phyloP scores from a whole-genome alignment of 495 filamentous ascomycete species.

The Hypoxylon subgilvum region DNA sequence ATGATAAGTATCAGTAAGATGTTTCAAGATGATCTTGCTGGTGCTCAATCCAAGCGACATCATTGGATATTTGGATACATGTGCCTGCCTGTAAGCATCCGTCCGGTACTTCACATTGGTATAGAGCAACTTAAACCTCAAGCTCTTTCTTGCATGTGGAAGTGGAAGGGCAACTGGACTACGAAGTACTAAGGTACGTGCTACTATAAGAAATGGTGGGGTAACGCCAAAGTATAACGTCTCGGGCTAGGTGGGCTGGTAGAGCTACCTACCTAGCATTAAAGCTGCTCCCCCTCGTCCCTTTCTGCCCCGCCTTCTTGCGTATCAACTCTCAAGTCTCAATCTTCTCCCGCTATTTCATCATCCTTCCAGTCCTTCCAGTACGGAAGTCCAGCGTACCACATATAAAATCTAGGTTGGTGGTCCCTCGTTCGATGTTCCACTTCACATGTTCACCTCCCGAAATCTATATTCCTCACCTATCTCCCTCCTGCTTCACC shows the following conservation, averaged over 20 bases:
- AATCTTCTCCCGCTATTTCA: slow-evolving; percentile 26
- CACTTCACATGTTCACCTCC: slow-evolving; percentile 28
- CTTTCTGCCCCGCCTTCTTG: slow-evolving; percentile 35
- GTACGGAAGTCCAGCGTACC: too few species aligned
- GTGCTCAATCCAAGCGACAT: slow-evolving; percentile 14
- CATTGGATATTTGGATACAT: slow-evolving; percentile 16
- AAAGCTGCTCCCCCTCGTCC: slow-evolving; percentile 5
- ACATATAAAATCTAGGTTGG: slow-evolving; percentile 29
- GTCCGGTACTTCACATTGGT: too few species aligned
- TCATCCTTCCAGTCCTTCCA: slow-evolving; percentile 24
- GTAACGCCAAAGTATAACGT: slow-evolving; percentile 26
- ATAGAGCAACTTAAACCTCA: too few species aligned
- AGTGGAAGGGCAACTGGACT: not conserved
- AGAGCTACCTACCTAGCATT: not conserved
- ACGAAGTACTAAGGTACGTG: slow-evolving; percentile 1
- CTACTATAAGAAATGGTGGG: slow-evolving; percentile 13
- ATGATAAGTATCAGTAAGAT: not conserved
- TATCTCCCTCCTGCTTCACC: too few species aligned
- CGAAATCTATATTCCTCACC: not conserved
- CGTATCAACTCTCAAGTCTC: slow-evolving; percentile 30
- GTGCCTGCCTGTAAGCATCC: slow-evolving; percentile 1
- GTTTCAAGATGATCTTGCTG: not conserved
- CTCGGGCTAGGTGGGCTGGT: too few species aligned
- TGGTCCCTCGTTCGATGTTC: slow-evolving; percentile 36
- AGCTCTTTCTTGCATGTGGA: slow-evolving; percentile 30